Percentiles rank a stretch among this genome's conserved stretches.
Evolutionary conservation across 2,329 filamentous ascomycete species (phyloP).

Genomic region (Bisporella sp.): DNA sequence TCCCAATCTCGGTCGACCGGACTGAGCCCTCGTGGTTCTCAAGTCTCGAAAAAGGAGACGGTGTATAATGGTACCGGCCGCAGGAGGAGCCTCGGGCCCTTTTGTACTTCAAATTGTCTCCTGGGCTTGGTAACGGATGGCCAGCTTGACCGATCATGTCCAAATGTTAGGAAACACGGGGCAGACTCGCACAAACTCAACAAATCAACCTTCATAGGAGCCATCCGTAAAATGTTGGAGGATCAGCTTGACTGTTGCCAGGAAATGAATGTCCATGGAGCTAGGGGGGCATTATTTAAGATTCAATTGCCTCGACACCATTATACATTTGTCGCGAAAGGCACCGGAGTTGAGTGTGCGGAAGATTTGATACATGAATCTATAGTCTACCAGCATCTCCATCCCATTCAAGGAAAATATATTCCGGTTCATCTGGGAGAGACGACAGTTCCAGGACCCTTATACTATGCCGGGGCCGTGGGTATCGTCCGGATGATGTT

Average conservation of each 20-base stretch:
- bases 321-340: neutral
- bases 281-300: neutral
- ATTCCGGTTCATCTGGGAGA: neutral
- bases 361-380: neutral
- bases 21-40: too few species aligned
- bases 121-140: neutral
- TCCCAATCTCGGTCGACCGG: too few species aligned
- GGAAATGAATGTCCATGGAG: conserved; percentile 1
- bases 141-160: neutral
- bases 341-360: neutral
- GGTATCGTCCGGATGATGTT: too few species aligned
- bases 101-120: neutral
- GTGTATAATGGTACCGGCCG: neutral
- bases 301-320: neutral
- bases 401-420: neutral
- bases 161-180: neutral
- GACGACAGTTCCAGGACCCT: neutral
- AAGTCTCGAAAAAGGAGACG: too few species aligned
- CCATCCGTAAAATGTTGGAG: neutral
- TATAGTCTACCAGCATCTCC: neutral
- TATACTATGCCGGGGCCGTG: too few species aligned
- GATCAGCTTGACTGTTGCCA: neutral
- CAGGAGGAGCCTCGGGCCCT: neutral
- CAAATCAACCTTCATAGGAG: neutral
- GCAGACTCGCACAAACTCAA: neutral